A percentile compares a stretch with the other conserved stretches of the same genome.
Conservation (phyloP, 2,329 filamentous ascomycete genomes). For the Tolypocladium tropicale region DNA sequence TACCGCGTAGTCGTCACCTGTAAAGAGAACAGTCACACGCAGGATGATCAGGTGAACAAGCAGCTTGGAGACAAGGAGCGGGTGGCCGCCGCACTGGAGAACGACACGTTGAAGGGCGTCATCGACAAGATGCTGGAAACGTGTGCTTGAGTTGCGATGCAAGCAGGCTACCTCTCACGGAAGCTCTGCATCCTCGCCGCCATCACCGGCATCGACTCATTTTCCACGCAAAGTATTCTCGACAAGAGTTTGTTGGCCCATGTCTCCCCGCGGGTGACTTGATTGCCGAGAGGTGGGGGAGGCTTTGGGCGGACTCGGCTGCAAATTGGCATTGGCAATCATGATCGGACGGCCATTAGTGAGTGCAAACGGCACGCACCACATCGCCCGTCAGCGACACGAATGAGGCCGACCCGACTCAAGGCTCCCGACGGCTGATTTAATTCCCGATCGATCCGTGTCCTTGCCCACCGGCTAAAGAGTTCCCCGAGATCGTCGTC, state of each 20-base stretch:
- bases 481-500: background rate
- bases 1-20: constrained; percentile 89
- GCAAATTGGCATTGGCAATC: background rate
- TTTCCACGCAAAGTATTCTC: background rate
- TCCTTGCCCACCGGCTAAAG: background rate
- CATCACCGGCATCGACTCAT: background rate
- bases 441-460: background rate
- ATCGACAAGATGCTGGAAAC: constrained; percentile 90
- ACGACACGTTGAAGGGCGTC: constrained; percentile 78
- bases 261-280: background rate
- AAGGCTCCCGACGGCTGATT: too few species aligned
- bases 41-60: constrained; percentile 93
- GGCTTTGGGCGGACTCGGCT: background rate
- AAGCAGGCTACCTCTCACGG: too few species aligned
- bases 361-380: background rate
- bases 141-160: constrained; percentile 43
- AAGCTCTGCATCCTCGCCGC: too few species aligned
- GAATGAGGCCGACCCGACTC: background rate
- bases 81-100: constrained; percentile 89
- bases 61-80: constrained; percentile 94
- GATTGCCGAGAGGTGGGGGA: background rate
- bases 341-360: background rate
- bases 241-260: background rate
- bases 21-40: constrained; percentile 92
- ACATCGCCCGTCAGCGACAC: background rate